Evolutionary conservation across 768 basidiomycete genomes (phyloP), one percentile per base, ranked within the genome.

Genomic region (Amanita phalloides): DNA sequence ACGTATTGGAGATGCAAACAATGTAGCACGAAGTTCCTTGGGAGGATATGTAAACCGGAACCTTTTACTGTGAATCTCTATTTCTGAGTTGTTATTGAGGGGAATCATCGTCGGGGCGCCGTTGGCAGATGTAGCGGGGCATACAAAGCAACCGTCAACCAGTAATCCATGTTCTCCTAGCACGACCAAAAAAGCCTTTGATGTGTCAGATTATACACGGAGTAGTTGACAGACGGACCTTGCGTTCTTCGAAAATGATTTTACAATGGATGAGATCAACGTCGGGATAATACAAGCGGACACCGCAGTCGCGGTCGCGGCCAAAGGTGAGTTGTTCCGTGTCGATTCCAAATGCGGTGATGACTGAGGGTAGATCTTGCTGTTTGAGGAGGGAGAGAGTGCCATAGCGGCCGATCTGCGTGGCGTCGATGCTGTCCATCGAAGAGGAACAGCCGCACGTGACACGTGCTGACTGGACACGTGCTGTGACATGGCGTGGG

Each of bases 41-140:
- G 86, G 84, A 1, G 86, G 86, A 59, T 88, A 88, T 4, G 71
- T 71, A 62, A 87, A 88, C n/a, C 71, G 67, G 62, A 89, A 89
- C 5, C 76, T 72, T 58, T 87, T 88, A 41, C 72, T 73, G 60
- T 78, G 79, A 11, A 88, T 81, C 55, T 82, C 81, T 39, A 88
- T 72, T 33, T 79, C 75, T 6, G 82, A 79, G 62, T 78, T 74
- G 62, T 84, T 86, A 8, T 71, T 69, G 14, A 89, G 67, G 4
- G 84, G 79, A n/a, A 87, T 71, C 1, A 75, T 84, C 1, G 73
- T 75, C 23, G 74, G 74, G 45, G 62, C 60, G 33, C 59, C 51
- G 6, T 53, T 53, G n/a, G 56, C 33, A 23, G 51, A 53, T 9
- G 60, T 39, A 20, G 70, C 67, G 0, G 85, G 83, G 52, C 72